Evolutionary conservation across 352 stramenopile species (phyloP).

Genomic region (Blastocystis sp.): DNA sequence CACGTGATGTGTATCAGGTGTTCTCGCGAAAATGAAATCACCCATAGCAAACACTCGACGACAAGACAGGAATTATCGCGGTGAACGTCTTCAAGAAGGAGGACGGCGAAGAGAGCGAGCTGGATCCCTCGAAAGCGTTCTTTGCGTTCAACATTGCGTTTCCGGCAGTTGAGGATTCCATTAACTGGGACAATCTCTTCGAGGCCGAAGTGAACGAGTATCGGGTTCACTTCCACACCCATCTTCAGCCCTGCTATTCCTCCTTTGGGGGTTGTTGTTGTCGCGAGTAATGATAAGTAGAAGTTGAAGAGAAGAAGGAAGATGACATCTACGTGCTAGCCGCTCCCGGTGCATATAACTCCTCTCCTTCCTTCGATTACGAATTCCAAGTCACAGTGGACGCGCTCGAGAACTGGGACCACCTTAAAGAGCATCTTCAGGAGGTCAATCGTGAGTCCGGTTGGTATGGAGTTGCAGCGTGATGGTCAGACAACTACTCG

Average conservation of each 20-base stretch:
- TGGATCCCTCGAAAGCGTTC: neutral
- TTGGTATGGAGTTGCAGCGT: neutral
- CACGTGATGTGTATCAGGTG: constrained; percentile 7
- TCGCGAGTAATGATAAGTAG: neutral
- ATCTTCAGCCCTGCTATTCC: constrained; percentile 31
- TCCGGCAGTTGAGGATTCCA: neutral
- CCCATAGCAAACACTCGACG: neutral
- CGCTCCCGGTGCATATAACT: neutral
- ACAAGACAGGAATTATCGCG: neutral
- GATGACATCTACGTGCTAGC: neutral
- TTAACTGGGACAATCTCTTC: constrained; percentile 46
- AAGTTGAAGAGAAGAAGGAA: neutral
- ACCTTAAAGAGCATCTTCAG: neutral
- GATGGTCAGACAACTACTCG: neutral
- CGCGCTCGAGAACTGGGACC: neutral
- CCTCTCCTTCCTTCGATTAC: neutral
- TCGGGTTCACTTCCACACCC: constrained; percentile 21
- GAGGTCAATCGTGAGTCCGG: neutral
- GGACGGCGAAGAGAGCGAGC: neutral
- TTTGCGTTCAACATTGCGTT: neutral
- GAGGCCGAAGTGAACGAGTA: neutral
- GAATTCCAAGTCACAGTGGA: constrained; percentile 43
- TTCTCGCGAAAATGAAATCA: neutral
- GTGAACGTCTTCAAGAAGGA: constrained; percentile 18
- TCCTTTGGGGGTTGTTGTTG: neutral